Base-by-base conservation (phyloP, 495 filamentous ascomycete genomes). In the Saxophila tyrrhenica region DNA sequence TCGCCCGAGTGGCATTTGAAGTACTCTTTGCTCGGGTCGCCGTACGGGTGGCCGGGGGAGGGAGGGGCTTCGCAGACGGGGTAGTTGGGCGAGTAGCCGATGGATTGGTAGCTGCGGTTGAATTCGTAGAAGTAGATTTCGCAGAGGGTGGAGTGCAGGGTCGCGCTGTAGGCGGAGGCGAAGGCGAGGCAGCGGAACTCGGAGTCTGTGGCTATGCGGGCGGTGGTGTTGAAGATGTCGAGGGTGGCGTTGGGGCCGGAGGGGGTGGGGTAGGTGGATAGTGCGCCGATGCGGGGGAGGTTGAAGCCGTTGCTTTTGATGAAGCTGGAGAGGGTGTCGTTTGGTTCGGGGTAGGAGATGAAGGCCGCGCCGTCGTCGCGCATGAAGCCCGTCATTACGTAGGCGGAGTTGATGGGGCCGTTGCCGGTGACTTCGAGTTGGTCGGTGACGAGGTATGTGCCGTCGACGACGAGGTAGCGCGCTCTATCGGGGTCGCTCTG, bases 141-240 rank as follows among this genome's bases (percentile, higher is more conserved):
- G 22, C 50, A 54, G 56, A 62, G 76, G 51, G 48, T 65, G 64
- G 41, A 42, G 54, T 58, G 69, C 63, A 16, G 50, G 3, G 24
- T 69, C 47, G 19, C 69, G 0, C 67, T 58, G 56, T 64, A 65
- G n/a, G 69, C 70, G 11, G 75, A 78, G 16, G 72, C 71, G 39
- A 76, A 69, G 64, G 67, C 69, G 20, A 72, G 58, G 59, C 75
- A 79, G n/a, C 74, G 67, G 65, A 78, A 77, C 29, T 71, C 65
- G 25, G 64, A 69, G 59, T 78, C 74, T 1, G 73, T 78, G 17
- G 73, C 67, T 19, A 75, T 65, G 13, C 70, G 68, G 2, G 71
- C 59, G 35, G 67, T 62, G 17, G 62, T 58, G 41, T 73, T 73
- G 67, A 71, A 78, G 21, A 78, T 25, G 42, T 68, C 66, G 1